Evolutionary conservation across 2,329 filamentous ascomycete genomes (phyloP), one percentile per base, ranked within the genome.

Genomic region (Claviceps sp.): DNA sequence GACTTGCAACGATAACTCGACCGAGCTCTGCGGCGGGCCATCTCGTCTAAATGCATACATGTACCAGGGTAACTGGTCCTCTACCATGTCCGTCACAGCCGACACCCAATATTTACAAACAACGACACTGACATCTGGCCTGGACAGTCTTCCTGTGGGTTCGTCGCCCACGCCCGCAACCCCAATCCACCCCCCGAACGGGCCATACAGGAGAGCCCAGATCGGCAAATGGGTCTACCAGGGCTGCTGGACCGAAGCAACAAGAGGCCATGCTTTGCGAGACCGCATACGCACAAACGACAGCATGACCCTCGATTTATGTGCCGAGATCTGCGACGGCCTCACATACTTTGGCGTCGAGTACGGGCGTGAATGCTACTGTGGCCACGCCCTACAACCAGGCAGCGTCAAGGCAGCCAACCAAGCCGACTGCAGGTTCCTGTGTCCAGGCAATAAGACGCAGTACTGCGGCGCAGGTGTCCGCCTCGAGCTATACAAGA

Each of bases 351-450:
- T 64, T 2, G 68, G 68, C 9, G 61, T 69, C 4, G 65, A 70
- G 48, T 70, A 70, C 36, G 66, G 65, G 2, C 60, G 59, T 1
- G 67, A 70, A 37, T 70, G 68, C 20, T 70, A 65, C 59, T 70
- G 67, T 40, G 66, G 65, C 8, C 60, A 67, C 48, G 49, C 46
- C 0, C 54, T 70, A 8, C 60, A 62, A 20, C 56, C 58, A 4
- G 67, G 65, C 1, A 61, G 57, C 53, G 37, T 53, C 9, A 54
- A 53, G 13, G 49, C 58, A 1, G 61, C 58, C 48, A 65, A 69
- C 43, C 58, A 65, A 6, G 61, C 60, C 0, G 57, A 62, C 53
- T 70, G 68, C 50, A 64, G 59, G 36, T 61, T 65, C 37, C 49
- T 56, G 6, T 70, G 68, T 49, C 65, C 68, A 11, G 68, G 67